These are phyloP conservation scores for Coccomyxa sp. DNA, from an alignment of 139 green algal genomes.

Conservation along the genomic window DNA sequence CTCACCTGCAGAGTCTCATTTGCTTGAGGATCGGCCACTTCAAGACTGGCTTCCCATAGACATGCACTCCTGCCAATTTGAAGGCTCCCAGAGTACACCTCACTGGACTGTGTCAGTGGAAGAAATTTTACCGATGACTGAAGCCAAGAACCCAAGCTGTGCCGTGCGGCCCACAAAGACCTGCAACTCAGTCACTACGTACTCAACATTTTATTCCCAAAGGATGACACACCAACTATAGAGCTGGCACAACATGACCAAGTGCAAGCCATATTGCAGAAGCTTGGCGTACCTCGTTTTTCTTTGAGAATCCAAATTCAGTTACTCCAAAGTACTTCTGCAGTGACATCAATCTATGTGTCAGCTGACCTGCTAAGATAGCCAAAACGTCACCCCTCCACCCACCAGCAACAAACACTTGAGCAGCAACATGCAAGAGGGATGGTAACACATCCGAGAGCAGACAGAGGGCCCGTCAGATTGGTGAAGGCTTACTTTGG, in stretches of 20 bases:
- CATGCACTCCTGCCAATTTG: constrained; percentile 10
- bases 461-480: too few species aligned
- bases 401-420: too few species aligned
- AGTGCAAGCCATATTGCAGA: neutral
- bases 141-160: constrained; percentile 65
- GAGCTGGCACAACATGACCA: neutral
- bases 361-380: too few species aligned
- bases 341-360: too few species aligned
- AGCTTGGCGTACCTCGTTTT: constrained; percentile 55
- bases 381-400: too few species aligned
- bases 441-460: too few species aligned
- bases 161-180: constrained; percentile 35
- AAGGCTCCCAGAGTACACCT: too few species aligned
- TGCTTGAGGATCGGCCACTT: too few species aligned
- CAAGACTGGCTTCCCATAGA: neutral
- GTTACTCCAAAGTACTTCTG: constrained; percentile 55
- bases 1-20: too few species aligned
- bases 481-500: too few species aligned
- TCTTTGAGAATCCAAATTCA: constrained; percentile 53
- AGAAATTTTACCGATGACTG: constrained; percentile 63
- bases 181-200: neutral
- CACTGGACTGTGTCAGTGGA: too few species aligned
- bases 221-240: neutral
- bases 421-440: too few species aligned
- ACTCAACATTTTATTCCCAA: neutral